Conservation (phyloP, 2,329 filamentous ascomycete genomes). For the Incumbomyces delicatus region DNA sequence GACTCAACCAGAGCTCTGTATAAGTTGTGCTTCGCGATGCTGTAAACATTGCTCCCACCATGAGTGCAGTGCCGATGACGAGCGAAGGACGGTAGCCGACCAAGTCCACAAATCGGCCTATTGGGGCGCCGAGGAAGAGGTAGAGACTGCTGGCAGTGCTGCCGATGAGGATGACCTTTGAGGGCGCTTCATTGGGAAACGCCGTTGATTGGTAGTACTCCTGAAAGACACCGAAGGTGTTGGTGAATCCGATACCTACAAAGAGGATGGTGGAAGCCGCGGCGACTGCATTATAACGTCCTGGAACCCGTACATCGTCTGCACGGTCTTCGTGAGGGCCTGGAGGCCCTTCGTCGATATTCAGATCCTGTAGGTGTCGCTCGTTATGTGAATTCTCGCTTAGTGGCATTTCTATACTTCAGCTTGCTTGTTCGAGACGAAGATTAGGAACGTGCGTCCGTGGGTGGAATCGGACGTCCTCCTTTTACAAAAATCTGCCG, state of each 20-base stretch:
- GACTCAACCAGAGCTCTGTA: neutral
- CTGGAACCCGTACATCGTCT: constrained; percentile 31
- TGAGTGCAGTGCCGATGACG: neutral
- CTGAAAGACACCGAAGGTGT: constrained; percentile 1
- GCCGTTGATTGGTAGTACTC: neutral
- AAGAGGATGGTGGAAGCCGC: neutral
- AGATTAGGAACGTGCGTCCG: no score
- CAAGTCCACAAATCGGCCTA: neutral
- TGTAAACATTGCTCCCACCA: neutral
- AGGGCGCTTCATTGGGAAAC: neutral
- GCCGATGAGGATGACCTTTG: neutral
- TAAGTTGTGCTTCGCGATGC: neutral
- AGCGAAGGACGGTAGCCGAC: neutral
- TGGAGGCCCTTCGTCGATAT: no score
- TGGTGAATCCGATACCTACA: neutral
- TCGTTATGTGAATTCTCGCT: no score
- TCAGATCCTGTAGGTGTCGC: no score
- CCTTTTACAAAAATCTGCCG: no score
- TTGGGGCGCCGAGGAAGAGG: neutral
- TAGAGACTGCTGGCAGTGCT: neutral
- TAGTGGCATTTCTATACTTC: no score
- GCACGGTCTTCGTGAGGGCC: constrained; percentile 42
- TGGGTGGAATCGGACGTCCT: no score
- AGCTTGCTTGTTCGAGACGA: no score
- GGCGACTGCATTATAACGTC: neutral